Percentiles rank a stretch among this genome's conserved stretches.
phyloP scores from a whole-genome alignment of 192 early-diverging fungal species.

The Piromyces sp. region DNA sequence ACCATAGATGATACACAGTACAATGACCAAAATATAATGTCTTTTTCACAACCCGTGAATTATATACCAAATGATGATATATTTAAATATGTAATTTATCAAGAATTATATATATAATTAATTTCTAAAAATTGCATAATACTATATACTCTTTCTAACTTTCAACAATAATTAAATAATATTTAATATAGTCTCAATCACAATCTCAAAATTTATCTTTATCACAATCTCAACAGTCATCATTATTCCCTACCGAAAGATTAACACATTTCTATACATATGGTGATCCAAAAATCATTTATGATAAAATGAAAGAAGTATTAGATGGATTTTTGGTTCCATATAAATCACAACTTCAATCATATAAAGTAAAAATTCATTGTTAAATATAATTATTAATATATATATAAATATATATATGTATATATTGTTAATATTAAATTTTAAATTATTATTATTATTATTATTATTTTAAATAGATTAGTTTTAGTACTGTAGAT shows the following conservation, averaged over 20 bases:
- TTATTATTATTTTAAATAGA: conserved; percentile 9
- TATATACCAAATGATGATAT: not conserved
- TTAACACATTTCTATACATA: conserved; percentile 22
- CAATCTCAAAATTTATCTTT: not conserved
- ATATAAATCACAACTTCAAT: not conserved
- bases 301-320: conserved; percentile 10
- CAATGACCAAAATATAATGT: conserved; percentile 7
- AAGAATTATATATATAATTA: not conserved
- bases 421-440: too few species aligned
- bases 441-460: too few species aligned
- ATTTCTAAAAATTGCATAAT: too few species aligned
- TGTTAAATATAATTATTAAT: too few species aligned
- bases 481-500: conserved; percentile 45
- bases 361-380: not conserved
- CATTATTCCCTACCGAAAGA: conserved; percentile 13
- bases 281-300: conserved; percentile 11
- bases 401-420: too few species aligned
- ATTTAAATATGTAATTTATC: not conserved
- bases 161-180: too few species aligned
- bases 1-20: conserved; percentile 7
- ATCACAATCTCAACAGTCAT: conserved; percentile 10
- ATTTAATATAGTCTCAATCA: not conserved
- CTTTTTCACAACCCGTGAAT: conserved; percentile 24
- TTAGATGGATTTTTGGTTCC: conserved; percentile 14
- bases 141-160: too few species aligned